These are phyloP conservation scores for Chaetomium sp. DNA, from an alignment of 2,329 filamentous ascomycete species.

Conservation along the genomic window DNA sequence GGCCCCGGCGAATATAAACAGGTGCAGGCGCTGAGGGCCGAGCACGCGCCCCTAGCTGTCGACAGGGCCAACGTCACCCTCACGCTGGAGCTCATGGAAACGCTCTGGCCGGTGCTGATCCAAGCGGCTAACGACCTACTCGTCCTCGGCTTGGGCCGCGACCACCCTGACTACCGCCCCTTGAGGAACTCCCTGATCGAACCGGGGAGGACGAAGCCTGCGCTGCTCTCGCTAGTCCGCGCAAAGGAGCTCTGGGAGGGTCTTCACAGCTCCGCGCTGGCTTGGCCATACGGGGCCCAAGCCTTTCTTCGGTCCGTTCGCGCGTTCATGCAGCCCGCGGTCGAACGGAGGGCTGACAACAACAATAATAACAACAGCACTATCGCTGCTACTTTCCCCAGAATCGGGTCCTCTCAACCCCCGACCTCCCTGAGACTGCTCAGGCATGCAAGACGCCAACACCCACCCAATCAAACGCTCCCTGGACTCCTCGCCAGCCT, in stretches of 20 bases:
- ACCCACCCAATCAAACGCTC: not conserved
- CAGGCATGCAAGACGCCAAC: not conserved
- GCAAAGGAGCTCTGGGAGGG: not conserved
- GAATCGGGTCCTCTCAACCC: not conserved
- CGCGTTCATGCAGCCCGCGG: not conserved
- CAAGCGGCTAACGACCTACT: not conserved
- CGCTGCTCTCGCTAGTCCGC: not conserved
- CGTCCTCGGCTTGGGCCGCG: not conserved
- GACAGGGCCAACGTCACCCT: not conserved
- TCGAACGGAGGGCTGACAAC: not conserved
- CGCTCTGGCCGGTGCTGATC: not conserved
- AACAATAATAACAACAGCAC: not conserved
- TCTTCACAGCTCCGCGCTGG: not conserved
- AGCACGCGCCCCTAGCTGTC: not conserved
- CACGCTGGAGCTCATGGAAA: not conserved
- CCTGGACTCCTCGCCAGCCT: not conserved
- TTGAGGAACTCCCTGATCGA: not conserved
- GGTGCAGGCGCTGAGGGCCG: not conserved
- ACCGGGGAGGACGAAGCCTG: not conserved
- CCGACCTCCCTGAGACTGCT: not conserved
- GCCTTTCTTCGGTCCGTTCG: not conserved
- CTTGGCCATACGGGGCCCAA: not conserved
- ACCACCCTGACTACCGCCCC: not conserved
- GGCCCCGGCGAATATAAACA: not conserved
- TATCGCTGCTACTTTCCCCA: not conserved